Percentiles rank a stretch among this genome's conserved stretches.
phyloP scores from a whole-genome alignment of 2,329 filamentous ascomycete genomes.

The Fusarium camptoceras region DNA sequence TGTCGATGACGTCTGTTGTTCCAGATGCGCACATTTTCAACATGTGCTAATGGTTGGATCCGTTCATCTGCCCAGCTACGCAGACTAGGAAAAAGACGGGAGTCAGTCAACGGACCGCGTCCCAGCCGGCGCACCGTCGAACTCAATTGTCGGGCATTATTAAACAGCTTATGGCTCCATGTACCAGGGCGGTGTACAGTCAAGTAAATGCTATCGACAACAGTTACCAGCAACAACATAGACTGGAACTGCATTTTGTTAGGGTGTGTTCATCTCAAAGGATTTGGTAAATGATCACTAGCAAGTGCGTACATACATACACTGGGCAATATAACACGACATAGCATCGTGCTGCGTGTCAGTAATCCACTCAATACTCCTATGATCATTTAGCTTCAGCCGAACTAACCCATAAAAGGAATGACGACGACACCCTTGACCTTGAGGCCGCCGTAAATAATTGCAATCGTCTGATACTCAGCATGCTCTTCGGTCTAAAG shows the following conservation, averaged over 20 bases:
- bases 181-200: conserved; percentile 36
- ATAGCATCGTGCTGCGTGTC: conserved; percentile 37
- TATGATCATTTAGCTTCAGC: conserved; percentile 26
- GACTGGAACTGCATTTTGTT: neutral
- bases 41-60: conserved; percentile 39
- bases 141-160: conserved; percentile 43
- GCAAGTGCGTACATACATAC: neutral
- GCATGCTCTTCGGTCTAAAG: conserved; percentile 4
- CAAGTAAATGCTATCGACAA: neutral
- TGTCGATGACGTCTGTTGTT: conserved; percentile 32
- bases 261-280: neutral
- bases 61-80: conserved; percentile 38
- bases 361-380: conserved; percentile 33
- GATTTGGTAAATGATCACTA: neutral
- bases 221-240: neutral
- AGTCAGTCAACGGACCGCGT: conserved; percentile 47
- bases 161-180: conserved; percentile 15
- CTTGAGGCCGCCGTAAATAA: conserved; percentile 16
- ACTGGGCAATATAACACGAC: neutral
- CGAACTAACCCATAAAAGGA: conserved; percentile 39
- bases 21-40: conserved; percentile 29
- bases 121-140: conserved; percentile 45
- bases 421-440: conserved; percentile 27
- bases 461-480: conserved; percentile 30
- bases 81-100: conserved; percentile 48